Evolutionary conservation across 495 filamentous ascomycete genomes (phyloP), one percentile per base, ranked within the genome.

Genomic region (Penicillium ochrochloron): DNA sequence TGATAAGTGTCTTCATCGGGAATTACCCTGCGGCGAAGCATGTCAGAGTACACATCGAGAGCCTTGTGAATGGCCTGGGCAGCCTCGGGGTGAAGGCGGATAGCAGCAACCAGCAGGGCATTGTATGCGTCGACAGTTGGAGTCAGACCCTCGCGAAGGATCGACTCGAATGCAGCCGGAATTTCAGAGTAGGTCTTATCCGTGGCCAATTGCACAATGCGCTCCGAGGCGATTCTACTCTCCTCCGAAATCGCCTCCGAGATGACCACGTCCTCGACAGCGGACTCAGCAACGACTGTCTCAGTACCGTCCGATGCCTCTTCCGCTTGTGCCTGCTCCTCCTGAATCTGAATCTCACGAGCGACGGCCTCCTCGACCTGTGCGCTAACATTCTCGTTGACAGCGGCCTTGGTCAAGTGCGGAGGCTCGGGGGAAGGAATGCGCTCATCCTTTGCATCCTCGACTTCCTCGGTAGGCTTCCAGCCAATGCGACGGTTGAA

Each of bases 11-110:
- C 84, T 62, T 89, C 87, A 70, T 96, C 89, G 17, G 94, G 94
- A 29, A 83, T 76, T 46, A 97, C 88, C 69, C 89, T 89, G 53
- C 93, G 90, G 63, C 90, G 85, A 66, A 97, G 89, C 94, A 99
- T 97, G 74, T 97, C 92, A 46, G 92, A 90, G 79, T 98, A 98
- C 61, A 98, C 90, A 82, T 94, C 93, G 54, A 98, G 85, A 7
- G 92, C 93, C 78, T 96, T 97, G 52, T 91, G 87, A 27, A 97
- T 89, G 11, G 93, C 84, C 77, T 93, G 91, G 55, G 89, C 86
- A 71, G 88, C 88, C 69, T 91, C 86, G 7, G 80, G 80, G 54
- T 82, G 77, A 23, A 96, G 82, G 63, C 90, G 80, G 62, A 96
- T 87, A 25, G 92, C 93, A 31, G 96, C 92, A 67, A 88, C 82